phyloP scores from a whole-genome alignment of 192 early-diverging fungal genomes.

The Coemansia sp. region DNA sequence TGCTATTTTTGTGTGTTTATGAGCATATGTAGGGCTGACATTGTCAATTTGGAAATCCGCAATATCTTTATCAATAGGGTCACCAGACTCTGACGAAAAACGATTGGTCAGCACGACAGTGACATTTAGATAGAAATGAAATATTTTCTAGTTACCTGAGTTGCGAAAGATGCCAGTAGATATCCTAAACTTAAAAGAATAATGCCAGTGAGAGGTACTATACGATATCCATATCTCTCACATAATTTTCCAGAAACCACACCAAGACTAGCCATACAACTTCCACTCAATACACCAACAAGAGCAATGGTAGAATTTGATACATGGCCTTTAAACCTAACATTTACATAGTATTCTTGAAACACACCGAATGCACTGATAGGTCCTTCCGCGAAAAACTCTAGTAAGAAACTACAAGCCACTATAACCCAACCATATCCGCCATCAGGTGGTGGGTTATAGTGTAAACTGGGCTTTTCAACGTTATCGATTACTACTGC shows the following conservation, averaged over 20 bases:
- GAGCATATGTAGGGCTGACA: too few relatives aligned
- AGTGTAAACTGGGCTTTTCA: conserved; percentile 15
- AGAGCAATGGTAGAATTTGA: conserved; percentile 50
- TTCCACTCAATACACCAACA: conserved; percentile 39
- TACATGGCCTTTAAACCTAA: conserved; percentile 29
- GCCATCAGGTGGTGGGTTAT: conserved; percentile 35
- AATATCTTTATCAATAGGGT: too few relatives aligned
- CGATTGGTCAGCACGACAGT: too few relatives aligned
- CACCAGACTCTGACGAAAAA: too few relatives aligned
- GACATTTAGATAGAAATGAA: too few relatives aligned
- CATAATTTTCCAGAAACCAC: conserved; percentile 48
- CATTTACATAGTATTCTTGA: conserved; percentile 50
- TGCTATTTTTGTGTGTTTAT: conserved; percentile 5
- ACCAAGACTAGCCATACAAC: conserved; percentile 41
- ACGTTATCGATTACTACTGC: too few relatives aligned
- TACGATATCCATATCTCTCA: conserved; percentile 39
- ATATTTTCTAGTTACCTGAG: conserved; percentile 30
- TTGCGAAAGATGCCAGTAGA: conserved; percentile 48
- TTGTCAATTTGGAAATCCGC: too few relatives aligned
- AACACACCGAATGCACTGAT: conserved; percentile 52
- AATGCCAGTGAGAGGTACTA: conserved; percentile 38
- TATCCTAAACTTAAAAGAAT: conserved; percentile 37
- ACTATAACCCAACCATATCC: conserved; percentile 52
- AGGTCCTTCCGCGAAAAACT: conserved; percentile 50
- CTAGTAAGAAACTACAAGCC: conserved; percentile 44